A percentile compares a stretch with the other conserved stretches of the same genome.
Conservation (phyloP, 1,284 basidiomycete genomes). For the Ganoderma sinense region DNA sequence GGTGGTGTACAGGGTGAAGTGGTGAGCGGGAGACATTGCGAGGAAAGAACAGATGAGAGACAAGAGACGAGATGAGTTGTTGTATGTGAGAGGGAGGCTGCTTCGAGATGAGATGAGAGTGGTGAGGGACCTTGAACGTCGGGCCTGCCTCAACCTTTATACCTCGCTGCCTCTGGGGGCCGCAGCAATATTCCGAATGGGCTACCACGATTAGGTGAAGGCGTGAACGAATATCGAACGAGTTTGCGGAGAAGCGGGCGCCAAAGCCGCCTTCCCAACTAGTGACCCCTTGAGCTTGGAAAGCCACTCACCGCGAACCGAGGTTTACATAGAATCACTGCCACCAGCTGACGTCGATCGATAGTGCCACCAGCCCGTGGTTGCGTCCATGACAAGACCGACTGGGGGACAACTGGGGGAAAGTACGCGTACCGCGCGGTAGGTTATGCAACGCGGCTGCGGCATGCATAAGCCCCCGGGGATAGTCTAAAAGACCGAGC, state of each 20-base stretch:
- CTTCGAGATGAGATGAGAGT: not conserved
- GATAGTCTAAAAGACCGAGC: not conserved
- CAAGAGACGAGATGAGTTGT: not conserved
- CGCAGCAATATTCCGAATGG: not conserved
- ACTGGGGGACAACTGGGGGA: too few relatives aligned
- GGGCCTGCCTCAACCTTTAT: not conserved
- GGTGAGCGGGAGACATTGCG: not conserved
- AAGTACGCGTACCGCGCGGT: not conserved
- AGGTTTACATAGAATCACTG: not conserved
- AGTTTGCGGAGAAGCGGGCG: not conserved
- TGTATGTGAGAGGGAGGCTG: not conserved
- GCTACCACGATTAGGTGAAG: not conserved
- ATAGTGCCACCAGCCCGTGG: not conserved
- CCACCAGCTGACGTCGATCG: not conserved
- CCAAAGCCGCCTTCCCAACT: not conserved
- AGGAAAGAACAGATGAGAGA: not conserved
- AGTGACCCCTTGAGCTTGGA: not conserved
- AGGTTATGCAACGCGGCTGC: not conserved
- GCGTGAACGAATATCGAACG: not conserved
- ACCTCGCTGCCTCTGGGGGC: not conserved
- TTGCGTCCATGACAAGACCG: not conserved
- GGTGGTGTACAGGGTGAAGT: not conserved
- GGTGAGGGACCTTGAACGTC: not conserved
- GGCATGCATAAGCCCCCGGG: not conserved
- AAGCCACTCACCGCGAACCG: not conserved